Evolutionary conservation across 352 stramenopile species (phyloP), one percentile per base, ranked within the genome.

Genomic region (Phytophthora multivora): DNA sequence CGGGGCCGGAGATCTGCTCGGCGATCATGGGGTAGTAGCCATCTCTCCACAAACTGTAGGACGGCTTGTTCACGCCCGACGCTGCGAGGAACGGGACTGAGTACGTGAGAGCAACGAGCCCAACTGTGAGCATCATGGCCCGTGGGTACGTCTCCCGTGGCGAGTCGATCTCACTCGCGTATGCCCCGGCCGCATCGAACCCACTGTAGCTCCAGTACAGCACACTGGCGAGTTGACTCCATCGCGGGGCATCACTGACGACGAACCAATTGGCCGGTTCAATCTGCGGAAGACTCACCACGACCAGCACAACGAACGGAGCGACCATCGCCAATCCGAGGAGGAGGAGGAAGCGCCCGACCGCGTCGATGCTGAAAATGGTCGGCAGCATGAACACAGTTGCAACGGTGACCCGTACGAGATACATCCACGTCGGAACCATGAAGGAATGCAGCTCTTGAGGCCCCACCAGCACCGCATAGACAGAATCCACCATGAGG

Each of bases 201-300:
- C 89, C 95, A 63, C 97, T 98, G 56, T 98, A 92, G 75, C 96
- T 98, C 96, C 96, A 99, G 71, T 98, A 98, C 18, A 99, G 65
- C 25, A 97, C 93, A 66, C 97, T 98, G 8, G 98, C 47, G 16
- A 97, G 93, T 31, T 90, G 83, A 46, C 82, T 81, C 90, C 90
- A 98, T 3, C 35, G 55, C 15, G 67, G 64, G 62, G 86, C 48
- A 12, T 73, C 66, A 31, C 82, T 76, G 31, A 91, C 68, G 46
- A 89, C 63, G 35, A 93, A 78, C 82, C 85, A 90, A 51, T 90
- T 82, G 38, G 51, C 39, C 2, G 71, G 53, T 18, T 90, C 36
- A 28, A 93, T 80, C 52, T 88, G 77, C 18, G 80, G 83, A 16
- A 86, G 26, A 81, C 69, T 58, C 64, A 88, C 57, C 26, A 78